phyloP scores from a whole-genome alignment of 2,329 filamentous ascomycete species.

The Verticillium nonalfalfae region DNA sequence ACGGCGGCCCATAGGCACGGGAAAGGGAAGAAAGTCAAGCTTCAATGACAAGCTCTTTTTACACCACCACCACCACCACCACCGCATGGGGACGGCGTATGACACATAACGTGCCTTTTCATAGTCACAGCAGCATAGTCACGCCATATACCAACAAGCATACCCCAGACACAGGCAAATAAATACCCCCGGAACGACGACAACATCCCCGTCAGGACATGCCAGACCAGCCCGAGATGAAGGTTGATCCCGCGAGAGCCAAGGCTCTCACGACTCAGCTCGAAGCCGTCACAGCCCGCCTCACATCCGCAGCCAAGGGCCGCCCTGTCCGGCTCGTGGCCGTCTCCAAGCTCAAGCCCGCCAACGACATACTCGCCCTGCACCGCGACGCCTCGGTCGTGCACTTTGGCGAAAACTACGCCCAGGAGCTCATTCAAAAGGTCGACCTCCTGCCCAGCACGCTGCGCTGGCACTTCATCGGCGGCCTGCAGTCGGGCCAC shows the following conservation, averaged over 20 bases:
- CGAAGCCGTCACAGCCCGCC: constrained; percentile 49
- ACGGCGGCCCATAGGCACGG: too few relatives aligned
- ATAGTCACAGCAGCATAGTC: too few relatives aligned
- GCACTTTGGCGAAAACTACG: constrained; percentile 97
- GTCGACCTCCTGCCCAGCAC: constrained; percentile 67
- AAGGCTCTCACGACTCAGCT: constrained; percentile 58
- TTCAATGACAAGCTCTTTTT: background rate
- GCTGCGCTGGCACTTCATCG: constrained; percentile 96
- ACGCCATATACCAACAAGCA: too few relatives aligned
- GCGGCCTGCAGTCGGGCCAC: constrained; percentile 82
- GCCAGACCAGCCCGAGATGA: constrained; percentile 40
- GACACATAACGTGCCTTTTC: too few relatives aligned
- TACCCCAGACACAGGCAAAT: too few relatives aligned
- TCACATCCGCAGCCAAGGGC: constrained; percentile 46
- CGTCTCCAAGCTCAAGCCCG: constrained; percentile 94
- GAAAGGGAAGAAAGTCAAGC: background rate
- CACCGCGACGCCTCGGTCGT: constrained; percentile 54
- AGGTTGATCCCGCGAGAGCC: constrained; percentile 55
- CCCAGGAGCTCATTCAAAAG: constrained; percentile 84
- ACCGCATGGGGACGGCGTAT: too few relatives aligned
- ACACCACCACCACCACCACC: too few relatives aligned
- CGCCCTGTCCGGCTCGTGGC: constrained; percentile 79
- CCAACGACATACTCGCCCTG: constrained; percentile 81
- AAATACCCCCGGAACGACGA: too few relatives aligned
- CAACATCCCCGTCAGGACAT: background rate